Percentiles rank a stretch among this genome's conserved stretches.
Conservation (phyloP, 1,284 basidiomycete species). For the Apiotrichum sp. region DNA sequence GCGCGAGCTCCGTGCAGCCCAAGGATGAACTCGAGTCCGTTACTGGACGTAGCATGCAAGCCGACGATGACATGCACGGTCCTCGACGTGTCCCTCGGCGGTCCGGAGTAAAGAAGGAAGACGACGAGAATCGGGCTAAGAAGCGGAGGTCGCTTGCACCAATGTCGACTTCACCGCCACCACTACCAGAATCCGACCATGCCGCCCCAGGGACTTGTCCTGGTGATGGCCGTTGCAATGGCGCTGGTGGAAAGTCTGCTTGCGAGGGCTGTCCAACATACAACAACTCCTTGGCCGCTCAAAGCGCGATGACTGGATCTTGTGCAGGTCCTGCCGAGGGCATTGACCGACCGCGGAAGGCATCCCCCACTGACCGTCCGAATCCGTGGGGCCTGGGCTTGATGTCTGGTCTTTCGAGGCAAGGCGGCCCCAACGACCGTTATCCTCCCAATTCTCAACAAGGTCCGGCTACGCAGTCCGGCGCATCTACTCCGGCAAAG, state of each 20-base stretch:
- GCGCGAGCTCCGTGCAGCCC: constrained; percentile 10
- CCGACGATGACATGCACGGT: constrained; percentile 7
- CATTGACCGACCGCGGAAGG: constrained; percentile 32
- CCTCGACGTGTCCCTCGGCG: constrained; percentile 10
- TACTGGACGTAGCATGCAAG: constrained; percentile 5
- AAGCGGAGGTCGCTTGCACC: constrained; percentile 23
- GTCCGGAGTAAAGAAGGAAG: constrained; percentile 7
- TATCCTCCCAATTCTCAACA: background rate
- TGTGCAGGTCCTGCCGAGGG: constrained; percentile 31
- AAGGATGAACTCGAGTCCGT: constrained; percentile 17
- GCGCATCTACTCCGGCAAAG: constrained; percentile 3
- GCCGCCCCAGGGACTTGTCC: constrained; percentile 68
- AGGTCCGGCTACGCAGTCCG: background rate
- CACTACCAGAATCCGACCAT: constrained; percentile 27
- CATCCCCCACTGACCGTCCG: constrained; percentile 5
- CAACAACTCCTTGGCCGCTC: constrained; percentile 60
- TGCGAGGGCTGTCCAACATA: constrained; percentile 90
- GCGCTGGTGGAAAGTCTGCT: constrained; percentile 80
- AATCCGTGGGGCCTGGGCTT: constrained; percentile 21
- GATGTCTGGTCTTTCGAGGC: constrained; percentile 1
- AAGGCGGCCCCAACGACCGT: background rate
- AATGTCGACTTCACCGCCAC: constrained; percentile 24
- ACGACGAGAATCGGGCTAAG: constrained; percentile 8
- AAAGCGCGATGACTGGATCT: background rate
- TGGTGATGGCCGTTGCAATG: constrained; percentile 90